A percentile compares a stretch with the other conserved stretches of the same genome.
These are phyloP conservation scores for Rhizopus stolonifer DNA, from an alignment of 371 early-diverging fungal species.

Conservation along the genomic window DNA sequence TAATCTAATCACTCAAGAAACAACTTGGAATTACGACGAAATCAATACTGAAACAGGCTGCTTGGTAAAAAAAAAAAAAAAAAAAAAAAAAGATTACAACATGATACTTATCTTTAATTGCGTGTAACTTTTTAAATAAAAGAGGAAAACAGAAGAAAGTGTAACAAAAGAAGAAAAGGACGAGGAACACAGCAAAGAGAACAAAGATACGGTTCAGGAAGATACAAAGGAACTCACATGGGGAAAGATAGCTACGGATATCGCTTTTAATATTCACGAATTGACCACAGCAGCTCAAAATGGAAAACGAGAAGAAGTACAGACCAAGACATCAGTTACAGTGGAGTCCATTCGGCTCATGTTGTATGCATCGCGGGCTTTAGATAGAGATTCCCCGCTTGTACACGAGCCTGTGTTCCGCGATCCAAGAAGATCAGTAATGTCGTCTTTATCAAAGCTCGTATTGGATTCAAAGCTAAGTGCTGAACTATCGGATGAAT, in stretches of 20 bases:
- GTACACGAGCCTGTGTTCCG: slow-evolving; percentile 58
- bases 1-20: slow-evolving; percentile 79
- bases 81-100: no score
- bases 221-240: slow-evolving; percentile 17
- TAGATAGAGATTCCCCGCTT: slow-evolving; percentile 58
- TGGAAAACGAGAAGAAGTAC: slow-evolving; percentile 20
- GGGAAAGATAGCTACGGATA: slow-evolving; percentile 51
- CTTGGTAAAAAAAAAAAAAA: slow-evolving; percentile 23
- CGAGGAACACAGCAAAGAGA: slow-evolving; percentile 5
- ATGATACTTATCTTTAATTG: no score
- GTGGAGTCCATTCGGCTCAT: slow-evolving; percentile 78
- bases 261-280: slow-evolving; percentile 63
- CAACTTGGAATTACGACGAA: slow-evolving; percentile 65
- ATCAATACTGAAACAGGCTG: slow-evolving; percentile 40
- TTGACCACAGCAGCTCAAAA: slow-evolving; percentile 61
- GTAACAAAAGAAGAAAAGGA: slow-evolving; percentile 1
- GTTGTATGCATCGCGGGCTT: slow-evolving; percentile 75
- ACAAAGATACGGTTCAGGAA: background rate
- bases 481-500: slow-evolving; percentile 64
- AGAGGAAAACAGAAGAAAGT: slow-evolving; percentile 10
- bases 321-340: slow-evolving; percentile 37
- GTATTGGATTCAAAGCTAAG: slow-evolving; percentile 84
- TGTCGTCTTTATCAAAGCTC: slow-evolving; percentile 76
- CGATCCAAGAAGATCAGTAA: slow-evolving; percentile 68
- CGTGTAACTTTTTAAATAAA: no score